These are phyloP conservation scores for Hypoxylon sp. DNA, from an alignment of 2,329 filamentous ascomycete species.

Conservation along the genomic window DNA sequence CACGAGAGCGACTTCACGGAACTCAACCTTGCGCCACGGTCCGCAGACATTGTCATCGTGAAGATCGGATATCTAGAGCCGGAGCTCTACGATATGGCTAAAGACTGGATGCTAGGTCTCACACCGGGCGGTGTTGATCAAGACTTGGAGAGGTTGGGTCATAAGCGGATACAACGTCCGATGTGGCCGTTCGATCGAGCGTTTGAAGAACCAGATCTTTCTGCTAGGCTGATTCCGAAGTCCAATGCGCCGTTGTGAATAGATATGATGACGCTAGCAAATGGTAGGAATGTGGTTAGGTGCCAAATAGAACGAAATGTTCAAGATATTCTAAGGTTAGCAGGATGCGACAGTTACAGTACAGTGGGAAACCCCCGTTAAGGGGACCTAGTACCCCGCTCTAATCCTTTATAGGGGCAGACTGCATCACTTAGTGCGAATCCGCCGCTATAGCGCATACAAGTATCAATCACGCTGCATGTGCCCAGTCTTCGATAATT, in stretches of 20 bases:
- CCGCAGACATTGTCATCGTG: conserved; percentile 66
- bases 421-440: not conserved
- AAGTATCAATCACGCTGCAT: not conserved
- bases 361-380: too few relatives aligned
- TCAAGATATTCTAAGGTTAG: not conserved
- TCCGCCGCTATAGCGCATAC: not conserved
- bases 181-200: conserved; percentile 63
- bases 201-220: conserved; percentile 57
- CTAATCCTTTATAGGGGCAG: not conserved
- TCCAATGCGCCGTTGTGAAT: conserved; percentile 52
- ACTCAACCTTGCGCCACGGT: conserved; percentile 62
- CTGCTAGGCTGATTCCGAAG: conserved; percentile 55
- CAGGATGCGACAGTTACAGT: not conserved
- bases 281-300: too few relatives aligned
- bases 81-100: conserved; percentile 67
- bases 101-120: conserved; percentile 68
- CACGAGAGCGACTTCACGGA: conserved; percentile 67
- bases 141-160: conserved; percentile 64
- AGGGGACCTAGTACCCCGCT: not conserved
- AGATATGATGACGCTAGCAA: not conserved
- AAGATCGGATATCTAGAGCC: conserved; percentile 71
- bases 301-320: not conserved
- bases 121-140: conserved; percentile 70
- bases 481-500: not conserved
- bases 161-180: conserved; percentile 63